Percentiles rank a stretch among this genome's conserved stretches.
Evolutionary conservation across 177 flowering plant genomes (phyloP).

Genomic region (Vitis hybrid): DNA sequence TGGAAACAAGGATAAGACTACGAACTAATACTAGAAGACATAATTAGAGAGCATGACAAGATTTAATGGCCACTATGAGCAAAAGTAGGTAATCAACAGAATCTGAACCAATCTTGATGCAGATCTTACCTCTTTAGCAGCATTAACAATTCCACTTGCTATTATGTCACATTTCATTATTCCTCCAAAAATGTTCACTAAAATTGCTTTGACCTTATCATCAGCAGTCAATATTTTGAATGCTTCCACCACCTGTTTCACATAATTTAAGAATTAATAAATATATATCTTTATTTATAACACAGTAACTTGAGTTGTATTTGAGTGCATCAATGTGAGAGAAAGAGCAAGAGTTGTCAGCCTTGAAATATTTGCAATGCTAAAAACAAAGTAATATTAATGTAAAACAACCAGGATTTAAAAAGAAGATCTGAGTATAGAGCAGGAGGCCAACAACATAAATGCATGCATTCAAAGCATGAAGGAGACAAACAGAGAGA

Average conservation of each 20-base stretch:
- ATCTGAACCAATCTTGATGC: background rate
- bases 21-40: background rate
- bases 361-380: no score
- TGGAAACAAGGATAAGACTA: background rate
- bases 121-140: conserved; percentile 77
- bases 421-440: no score
- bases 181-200: conserved; percentile 98
- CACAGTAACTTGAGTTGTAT: no score
- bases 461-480: no score
- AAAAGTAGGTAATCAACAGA: background rate
- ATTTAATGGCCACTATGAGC: no score
- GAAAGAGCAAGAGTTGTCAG: no score
- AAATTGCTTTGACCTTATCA: conserved; percentile 93
- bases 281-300: no score
- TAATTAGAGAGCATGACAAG: background rate
- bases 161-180: conserved; percentile 98
- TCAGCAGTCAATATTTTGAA: conserved; percentile 97
- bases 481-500: no score
- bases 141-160: conserved; percentile 98
- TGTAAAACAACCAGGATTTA: no score
- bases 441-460: no score
- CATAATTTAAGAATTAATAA: conserved; percentile 2
- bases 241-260: conserved; percentile 89
- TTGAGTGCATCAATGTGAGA: no score
- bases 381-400: no score